Evolutionary conservation across 768 basidiomycete species (phyloP).

Genomic region (Cystofilobasidium bisporidii): DNA sequence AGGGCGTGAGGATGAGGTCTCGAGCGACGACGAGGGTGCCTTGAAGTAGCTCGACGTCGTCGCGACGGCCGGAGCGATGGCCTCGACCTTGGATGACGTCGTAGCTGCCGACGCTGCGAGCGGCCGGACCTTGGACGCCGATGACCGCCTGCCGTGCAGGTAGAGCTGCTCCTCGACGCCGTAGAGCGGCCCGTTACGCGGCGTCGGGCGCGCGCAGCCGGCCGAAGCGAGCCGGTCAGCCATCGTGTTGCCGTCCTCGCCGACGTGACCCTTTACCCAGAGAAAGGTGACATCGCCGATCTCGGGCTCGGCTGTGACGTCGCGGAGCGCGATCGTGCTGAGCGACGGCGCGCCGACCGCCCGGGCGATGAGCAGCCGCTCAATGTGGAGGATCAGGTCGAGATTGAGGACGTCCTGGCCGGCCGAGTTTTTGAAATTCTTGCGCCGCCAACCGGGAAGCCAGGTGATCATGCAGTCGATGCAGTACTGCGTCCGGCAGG

Average conservation of each 20-base stretch:
- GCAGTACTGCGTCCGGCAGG: conserved; percentile 1
- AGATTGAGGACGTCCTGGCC: conserved; percentile 2
- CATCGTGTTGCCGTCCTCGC: conserved; percentile 11
- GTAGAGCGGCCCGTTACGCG: background rate
- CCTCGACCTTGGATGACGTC: background rate
- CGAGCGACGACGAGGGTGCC: background rate
- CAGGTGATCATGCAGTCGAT: conserved; percentile 11
- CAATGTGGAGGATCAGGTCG: conserved; percentile 24
- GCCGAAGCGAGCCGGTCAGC: conserved; percentile 1
- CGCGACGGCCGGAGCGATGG: too few species aligned
- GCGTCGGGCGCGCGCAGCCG: background rate
- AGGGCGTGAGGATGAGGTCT: background rate
- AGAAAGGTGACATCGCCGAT: background rate
- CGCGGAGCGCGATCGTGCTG: background rate
- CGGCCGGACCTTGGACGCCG: background rate
- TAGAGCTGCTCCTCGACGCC: background rate
- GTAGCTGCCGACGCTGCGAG: background rate
- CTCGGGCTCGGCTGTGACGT: background rate
- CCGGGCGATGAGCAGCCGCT: conserved; percentile 8
- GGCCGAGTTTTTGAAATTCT: background rate
- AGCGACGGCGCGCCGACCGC: background rate
- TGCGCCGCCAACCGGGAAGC: conserved; percentile 13
- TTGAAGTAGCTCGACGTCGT: conserved; percentile 8
- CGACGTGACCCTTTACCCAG: conserved; percentile 12
- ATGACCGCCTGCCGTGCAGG: background rate